Conservation (phyloP, 2,329 filamentous ascomycete genomes). For the Sporothrix protearum region DNA sequence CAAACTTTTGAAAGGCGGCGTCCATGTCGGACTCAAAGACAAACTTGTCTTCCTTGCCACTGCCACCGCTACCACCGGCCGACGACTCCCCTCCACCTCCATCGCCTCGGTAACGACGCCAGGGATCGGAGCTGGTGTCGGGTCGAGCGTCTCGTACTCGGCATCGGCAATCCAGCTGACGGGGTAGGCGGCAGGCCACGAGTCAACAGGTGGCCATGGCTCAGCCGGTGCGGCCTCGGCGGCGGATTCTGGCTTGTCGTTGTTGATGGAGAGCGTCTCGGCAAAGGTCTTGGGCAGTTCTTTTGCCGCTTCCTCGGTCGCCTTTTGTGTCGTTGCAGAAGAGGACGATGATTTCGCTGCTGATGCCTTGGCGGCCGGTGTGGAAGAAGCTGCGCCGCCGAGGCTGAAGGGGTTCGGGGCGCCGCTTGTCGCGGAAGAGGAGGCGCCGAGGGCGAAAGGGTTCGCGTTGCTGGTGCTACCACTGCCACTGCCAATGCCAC, state of each 20-base stretch:
- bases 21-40: slow-evolving; percentile 73
- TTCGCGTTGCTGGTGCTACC: slow-evolving; percentile 32
- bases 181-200: slow-evolving; percentile 69
- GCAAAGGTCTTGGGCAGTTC: slow-evolving; percentile 62
- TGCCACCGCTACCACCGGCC: slow-evolving; percentile 32
- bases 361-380: neutral
- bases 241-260: slow-evolving; percentile 36
- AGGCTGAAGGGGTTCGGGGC: slow-evolving; percentile 30
- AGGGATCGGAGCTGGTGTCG: slow-evolving; percentile 42
- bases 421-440: slow-evolving; percentile 11
- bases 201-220: slow-evolving; percentile 69
- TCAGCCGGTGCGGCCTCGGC: slow-evolving; percentile 47
- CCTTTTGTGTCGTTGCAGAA: neutral
- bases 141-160: slow-evolving; percentile 84
- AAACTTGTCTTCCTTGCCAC: slow-evolving; percentile 61
- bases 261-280: slow-evolving; percentile 72
- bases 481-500: slow-evolving; percentile 37
- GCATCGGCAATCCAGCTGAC: slow-evolving; percentile 78
- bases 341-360: slow-evolving; percentile 26
- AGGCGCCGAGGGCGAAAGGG: slow-evolving; percentile 34
- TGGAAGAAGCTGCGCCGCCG: neutral
- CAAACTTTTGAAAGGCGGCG: slow-evolving; percentile 74
- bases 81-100: slow-evolving; percentile 41
- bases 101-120: slow-evolving; percentile 45
- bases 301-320: slow-evolving; percentile 29